These are phyloP conservation scores for Neurospora terricola DNA, from an alignment of 495 filamentous ascomycete genomes.

Conservation along the genomic window DNA sequence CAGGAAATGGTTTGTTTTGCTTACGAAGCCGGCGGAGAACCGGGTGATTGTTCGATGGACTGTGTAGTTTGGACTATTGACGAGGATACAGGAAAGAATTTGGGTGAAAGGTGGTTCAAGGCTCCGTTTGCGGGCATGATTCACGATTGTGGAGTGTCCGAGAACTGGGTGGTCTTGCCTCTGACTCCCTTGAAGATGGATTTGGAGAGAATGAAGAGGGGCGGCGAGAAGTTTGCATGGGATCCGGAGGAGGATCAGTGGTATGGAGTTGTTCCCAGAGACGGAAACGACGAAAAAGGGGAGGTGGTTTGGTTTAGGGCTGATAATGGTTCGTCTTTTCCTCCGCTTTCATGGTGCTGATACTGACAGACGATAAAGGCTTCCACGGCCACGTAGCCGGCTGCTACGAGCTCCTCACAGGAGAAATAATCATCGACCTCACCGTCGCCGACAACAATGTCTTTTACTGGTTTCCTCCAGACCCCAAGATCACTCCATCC, in stretches of 20 bases:
- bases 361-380: constrained; percentile 14
- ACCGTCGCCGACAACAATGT: constrained; percentile 47
- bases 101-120: constrained; percentile 38
- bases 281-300: constrained; percentile 31
- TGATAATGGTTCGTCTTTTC: constrained; percentile 31
- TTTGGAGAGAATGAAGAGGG: constrained; percentile 41
- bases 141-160: constrained; percentile 43
- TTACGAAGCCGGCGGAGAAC: constrained; percentile 41
- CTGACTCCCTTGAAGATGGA: constrained; percentile 42
- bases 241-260: constrained; percentile 41
- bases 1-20: constrained; percentile 46
- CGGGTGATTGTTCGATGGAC: constrained; percentile 33
- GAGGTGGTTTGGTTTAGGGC: constrained; percentile 42
- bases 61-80: constrained; percentile 40
- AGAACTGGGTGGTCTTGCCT: constrained; percentile 44
- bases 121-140: constrained; percentile 47
- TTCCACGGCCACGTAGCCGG: constrained; percentile 44
- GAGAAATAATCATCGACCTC: constrained; percentile 42
- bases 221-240: constrained; percentile 48
- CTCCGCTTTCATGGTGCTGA: neutral
- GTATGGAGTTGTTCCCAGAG: constrained; percentile 39
- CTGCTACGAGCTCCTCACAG: constrained; percentile 39
- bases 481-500: constrained; percentile 16
- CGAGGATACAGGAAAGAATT: constrained; percentile 27
- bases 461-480: constrained; percentile 48